A percentile compares a stretch with the other conserved stretches of the same genome.
Evolutionary conservation across 2,329 filamentous ascomycete species (phyloP).

Genomic region (Lasiodiplodia sp.): DNA sequence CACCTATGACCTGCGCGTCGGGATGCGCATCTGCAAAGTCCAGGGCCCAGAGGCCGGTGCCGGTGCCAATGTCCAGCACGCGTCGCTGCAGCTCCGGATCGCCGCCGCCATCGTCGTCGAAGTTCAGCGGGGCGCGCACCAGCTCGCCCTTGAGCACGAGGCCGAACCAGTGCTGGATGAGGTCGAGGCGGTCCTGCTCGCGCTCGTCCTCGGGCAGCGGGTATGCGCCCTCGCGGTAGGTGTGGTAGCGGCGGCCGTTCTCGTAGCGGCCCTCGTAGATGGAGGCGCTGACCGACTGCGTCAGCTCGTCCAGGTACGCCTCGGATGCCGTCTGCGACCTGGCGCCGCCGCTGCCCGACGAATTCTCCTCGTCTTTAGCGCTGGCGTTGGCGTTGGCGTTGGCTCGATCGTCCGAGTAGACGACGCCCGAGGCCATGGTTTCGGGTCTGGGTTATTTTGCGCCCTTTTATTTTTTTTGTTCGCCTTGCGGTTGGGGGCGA

Average conservation of each 20-base stretch:
- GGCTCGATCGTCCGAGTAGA: not conserved
- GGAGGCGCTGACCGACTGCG: slow-evolving; percentile 42
- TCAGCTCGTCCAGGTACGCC: slow-evolving; percentile 34
- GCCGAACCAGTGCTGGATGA: slow-evolving; percentile 48
- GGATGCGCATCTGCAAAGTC: slow-evolving; percentile 43
- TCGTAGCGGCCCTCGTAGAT: slow-evolving; percentile 46
- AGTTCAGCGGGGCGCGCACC: slow-evolving; percentile 38
- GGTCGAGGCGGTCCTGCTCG: slow-evolving; percentile 47
- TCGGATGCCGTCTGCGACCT: slow-evolving; percentile 25
- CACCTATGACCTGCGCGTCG: slow-evolving; percentile 40
- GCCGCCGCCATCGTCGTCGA: not conserved
- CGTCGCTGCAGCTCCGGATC: slow-evolving; percentile 32
- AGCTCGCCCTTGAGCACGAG: slow-evolving; percentile 47
- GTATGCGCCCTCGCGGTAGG: slow-evolving; percentile 47
- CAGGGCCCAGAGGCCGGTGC: slow-evolving; percentile 36
- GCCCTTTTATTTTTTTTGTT: not conserved
- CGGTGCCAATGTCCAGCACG: slow-evolving; percentile 46
- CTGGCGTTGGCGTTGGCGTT: not conserved
- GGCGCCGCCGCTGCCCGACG: slow-evolving; percentile 31
- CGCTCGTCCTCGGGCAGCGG: slow-evolving; percentile 47
- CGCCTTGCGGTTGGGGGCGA: not conserved
- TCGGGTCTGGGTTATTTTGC: not conserved
- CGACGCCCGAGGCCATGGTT: not conserved
- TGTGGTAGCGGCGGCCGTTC: slow-evolving; percentile 48
- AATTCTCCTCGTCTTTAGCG: slow-evolving; percentile 23